These are phyloP conservation scores for Urtica urens DNA, from an alignment of 306 rosid species.

Conservation along the genomic window DNA sequence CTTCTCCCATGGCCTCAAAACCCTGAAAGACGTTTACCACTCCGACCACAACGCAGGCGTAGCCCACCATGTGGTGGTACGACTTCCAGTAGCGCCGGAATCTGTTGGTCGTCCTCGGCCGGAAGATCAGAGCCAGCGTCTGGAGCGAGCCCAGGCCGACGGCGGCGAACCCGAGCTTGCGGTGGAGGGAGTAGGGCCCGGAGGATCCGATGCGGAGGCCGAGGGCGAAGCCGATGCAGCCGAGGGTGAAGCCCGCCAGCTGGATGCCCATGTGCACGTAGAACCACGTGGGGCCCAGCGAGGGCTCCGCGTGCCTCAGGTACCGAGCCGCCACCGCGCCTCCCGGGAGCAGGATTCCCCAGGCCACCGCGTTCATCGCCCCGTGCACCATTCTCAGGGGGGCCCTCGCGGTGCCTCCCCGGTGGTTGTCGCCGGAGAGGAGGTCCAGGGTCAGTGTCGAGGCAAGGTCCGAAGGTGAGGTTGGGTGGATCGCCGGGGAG, in stretches of 20 bases:
- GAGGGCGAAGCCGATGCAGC: conserved; percentile 55
- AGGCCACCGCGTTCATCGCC: conserved; percentile 52
- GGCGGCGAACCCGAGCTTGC: conserved; percentile 68
- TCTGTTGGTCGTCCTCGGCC: conserved; percentile 74
- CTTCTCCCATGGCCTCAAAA: conserved; percentile 74
- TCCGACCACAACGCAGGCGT: conserved; percentile 83
- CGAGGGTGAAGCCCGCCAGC: conserved; percentile 45
- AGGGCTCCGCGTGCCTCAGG: conserved; percentile 51
- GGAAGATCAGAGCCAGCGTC: conserved; percentile 57
- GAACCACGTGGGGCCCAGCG: conserved; percentile 77
- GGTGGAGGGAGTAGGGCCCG: conserved; percentile 59
- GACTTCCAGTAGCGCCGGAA: conserved; percentile 90
- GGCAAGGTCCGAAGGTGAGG: conserved; percentile 57
- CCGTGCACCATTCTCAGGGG: conserved; percentile 47
- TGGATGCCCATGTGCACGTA: conserved; percentile 74
- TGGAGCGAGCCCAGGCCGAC: conserved; percentile 64
- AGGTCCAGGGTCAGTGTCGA: conserved; percentile 63
- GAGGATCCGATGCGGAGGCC: conserved; percentile 57
- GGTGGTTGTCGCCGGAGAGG: conserved; percentile 41
- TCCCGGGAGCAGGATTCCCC: conserved; percentile 69
- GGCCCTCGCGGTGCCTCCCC: conserved; percentile 22
- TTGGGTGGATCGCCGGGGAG: conserved; percentile 92
- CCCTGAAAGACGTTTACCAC: conserved; percentile 85
- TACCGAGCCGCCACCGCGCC: conserved; percentile 83
- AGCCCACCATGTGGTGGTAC: conserved; percentile 88